Evolutionary conservation across 768 basidiomycete species (phyloP), one percentile per base, ranked within the genome.

Genomic region (Lyophyllum semitale): DNA sequence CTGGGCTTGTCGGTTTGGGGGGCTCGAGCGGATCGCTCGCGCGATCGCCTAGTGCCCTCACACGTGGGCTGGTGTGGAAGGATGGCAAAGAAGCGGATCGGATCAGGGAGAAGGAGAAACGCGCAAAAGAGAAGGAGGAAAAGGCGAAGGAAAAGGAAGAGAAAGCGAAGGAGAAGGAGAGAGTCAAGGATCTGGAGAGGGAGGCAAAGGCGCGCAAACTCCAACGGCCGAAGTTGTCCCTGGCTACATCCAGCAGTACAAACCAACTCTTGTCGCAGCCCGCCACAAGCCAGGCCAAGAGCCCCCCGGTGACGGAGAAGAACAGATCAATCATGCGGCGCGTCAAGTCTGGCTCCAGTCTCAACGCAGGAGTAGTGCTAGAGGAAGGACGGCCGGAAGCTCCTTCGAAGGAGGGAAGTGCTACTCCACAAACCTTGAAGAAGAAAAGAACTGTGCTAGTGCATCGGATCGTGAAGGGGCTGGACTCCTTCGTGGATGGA

Each of bases 321-420:
- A 61, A 57, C 37, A 52, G 30, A 23, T 65, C 69, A 0, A 56
- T 72, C 33, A 59, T 73, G 43, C 65, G 72, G 3, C 63, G 68
- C 1, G 73, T 71, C 13, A 65, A 69, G 18, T 73, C 72, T 3
- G 70, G 71, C 1, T 73, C 72, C 5, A 73, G 67, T 53, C 54
- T 75, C n/a, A 58, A 50, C 45, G 55, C 57, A 1, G 46, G 17
- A 20, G 35, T 33, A n/a, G 23, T 52, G 1, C 50, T 22, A 25
- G 58, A 51, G 22, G 57, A 57, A 35, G 52, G 37, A n/a, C 43
- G 43, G 23, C 38, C 52, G 12, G 12, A 59, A 25, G 53, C 59
- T 25, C 29, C 52, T 8, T 30, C 37, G 3, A 33, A n/a, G 11
- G 56, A 51, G 18, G 49, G 48, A 12, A 48, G 32, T 41, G 35